Evolutionary conservation across 345 rosid species (phyloP).

Genomic region (Camelina neglecta): DNA sequence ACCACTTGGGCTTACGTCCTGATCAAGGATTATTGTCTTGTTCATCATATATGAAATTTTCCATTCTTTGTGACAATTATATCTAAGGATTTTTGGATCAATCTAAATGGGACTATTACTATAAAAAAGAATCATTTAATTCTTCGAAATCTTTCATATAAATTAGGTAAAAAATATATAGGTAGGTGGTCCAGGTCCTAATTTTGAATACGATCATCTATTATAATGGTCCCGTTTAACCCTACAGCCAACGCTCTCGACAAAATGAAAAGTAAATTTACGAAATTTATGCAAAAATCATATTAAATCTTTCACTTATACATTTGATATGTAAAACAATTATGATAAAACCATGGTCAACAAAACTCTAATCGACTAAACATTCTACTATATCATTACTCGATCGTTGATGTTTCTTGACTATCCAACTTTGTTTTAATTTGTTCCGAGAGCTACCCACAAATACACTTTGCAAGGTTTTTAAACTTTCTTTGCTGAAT

Average conservation of each 20-base stretch:
- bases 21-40: constrained; percentile 25
- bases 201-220: constrained; percentile 42
- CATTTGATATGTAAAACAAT: background rate
- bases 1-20: constrained; percentile 28
- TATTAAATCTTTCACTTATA: background rate
- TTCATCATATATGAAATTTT: background rate
- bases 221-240: constrained; percentile 41
- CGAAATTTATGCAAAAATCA: constrained; percentile 15
- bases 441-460: background rate
- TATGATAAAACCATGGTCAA: background rate
- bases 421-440: background rate
- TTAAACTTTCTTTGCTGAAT: background rate
- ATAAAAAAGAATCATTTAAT: background rate
- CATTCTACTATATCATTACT: background rate
- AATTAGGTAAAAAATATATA: constrained; percentile 26
- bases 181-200: constrained; percentile 41
- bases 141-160: constrained; percentile 25
- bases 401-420: background rate
- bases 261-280: constrained; percentile 25
- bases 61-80: background rate
- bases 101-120: background rate
- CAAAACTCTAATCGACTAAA: constrained; percentile 4
- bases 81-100: background rate
- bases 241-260: constrained; percentile 40
- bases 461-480: too few relatives aligned